phyloP scores from a whole-genome alignment of 2,329 filamentous ascomycete species.

The Colletotrichum karsti region DNA sequence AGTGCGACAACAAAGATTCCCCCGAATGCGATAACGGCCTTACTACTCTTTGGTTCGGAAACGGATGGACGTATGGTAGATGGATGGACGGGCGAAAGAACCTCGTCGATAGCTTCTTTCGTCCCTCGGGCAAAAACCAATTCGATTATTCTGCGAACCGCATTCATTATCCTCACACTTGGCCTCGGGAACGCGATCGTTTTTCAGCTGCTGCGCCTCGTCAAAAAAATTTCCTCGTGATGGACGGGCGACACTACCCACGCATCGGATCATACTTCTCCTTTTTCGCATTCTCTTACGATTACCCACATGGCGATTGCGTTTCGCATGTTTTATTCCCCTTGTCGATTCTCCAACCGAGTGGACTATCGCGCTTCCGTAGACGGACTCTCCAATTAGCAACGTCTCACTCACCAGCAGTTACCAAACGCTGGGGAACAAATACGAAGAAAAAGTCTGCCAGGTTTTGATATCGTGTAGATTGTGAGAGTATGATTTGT shows the following conservation, averaged over 20 bases:
- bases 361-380: neutral
- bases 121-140: neutral
- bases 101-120: neutral
- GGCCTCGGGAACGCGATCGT: neutral
- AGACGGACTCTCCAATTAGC: neutral
- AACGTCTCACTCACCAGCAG: neutral
- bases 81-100: neutral
- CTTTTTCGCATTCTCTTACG: conserved; percentile 2
- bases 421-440: neutral
- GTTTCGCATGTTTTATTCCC: neutral
- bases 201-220: neutral
- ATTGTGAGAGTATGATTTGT: neutral
- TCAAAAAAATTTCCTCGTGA: neutral
- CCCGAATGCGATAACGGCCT: conserved; percentile 24
- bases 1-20: conserved; percentile 4
- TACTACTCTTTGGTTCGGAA: conserved; percentile 1
- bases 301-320: conserved; percentile 24
- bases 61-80: neutral
- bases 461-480: neutral
- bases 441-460: neutral
- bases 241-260: neutral
- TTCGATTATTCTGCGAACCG: conserved; percentile 3
- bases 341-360: neutral
- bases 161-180: neutral
- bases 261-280: neutral